Conservation (phyloP, 495 filamentous ascomycete genomes). For the Aspergillus bertholletiae region DNA sequence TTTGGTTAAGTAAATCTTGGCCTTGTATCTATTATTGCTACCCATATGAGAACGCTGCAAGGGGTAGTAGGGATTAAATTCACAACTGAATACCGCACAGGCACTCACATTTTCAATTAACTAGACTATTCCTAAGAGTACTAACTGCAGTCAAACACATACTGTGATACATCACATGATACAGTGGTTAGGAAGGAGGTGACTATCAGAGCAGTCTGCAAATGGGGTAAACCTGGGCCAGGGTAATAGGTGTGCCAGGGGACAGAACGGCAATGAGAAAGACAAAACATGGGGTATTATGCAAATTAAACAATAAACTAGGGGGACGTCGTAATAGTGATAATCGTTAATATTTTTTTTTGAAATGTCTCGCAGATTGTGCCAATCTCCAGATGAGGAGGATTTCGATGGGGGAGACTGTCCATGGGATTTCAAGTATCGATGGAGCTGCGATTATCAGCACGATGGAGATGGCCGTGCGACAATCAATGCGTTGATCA, state of each 20-base stretch:
- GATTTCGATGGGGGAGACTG: background rate
- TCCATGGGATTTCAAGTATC: background rate
- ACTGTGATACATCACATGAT: background rate
- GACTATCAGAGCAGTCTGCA: background rate
- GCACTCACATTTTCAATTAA: background rate
- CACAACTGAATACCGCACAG: background rate
- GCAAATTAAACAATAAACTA: conserved; percentile 19
- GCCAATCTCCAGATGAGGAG: background rate
- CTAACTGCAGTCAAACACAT: background rate
- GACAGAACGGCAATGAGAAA: conserved; percentile 1
- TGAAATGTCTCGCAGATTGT: background rate
- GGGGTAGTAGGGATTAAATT: background rate
- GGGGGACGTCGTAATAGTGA: background rate
- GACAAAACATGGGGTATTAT: conserved; percentile 37
- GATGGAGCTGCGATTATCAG: background rate
- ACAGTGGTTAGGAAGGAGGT: background rate
- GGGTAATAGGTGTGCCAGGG: background rate
- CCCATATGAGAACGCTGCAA: background rate
- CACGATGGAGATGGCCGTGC: conserved; percentile 20
- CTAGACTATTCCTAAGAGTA: background rate
- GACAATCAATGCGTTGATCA: conserved; percentile 79
- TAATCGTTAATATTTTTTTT: background rate
- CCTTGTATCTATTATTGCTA: too few relatives aligned
- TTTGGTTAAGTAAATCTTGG: too few relatives aligned
- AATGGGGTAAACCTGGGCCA: background rate